Evolutionary conservation across 2,329 filamentous ascomycete species (phyloP), one percentile per base, ranked within the genome.

Genomic region (Monilinia fructigena): DNA sequence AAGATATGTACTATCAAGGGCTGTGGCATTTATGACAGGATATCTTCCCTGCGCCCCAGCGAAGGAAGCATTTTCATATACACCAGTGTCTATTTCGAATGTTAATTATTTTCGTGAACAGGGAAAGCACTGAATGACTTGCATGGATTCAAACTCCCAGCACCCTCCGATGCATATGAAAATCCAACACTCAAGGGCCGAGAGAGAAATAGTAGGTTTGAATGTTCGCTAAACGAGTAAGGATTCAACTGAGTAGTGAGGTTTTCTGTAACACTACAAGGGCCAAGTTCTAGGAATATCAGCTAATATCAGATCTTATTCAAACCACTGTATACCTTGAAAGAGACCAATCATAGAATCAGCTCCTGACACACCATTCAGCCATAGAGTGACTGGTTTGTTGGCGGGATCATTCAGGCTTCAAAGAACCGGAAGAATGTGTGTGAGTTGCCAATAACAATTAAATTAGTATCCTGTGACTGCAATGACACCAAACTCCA

Each of bases 121-220:
- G 11, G 31, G n/a, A 20, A 4, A 4, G 14, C 16, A 48, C 8
- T 18, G 23, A 35, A 14, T 26, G n/a, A 65, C 38, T 50, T 66
- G 67, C 65, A 40, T 56, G 60, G 55, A 35, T 73, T 72, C 55
- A 68, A 78, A 54, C 64, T 73, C 55, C 73, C 71, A 14, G 62
- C 59, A 26, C 62, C 67, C 63, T 74, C 70, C 18, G 38, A 55
- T 8, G 90, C 89, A 73, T 85, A 87, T 0, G 86, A 89, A 71
- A 89, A 86, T 23, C 85, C 85, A 55, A 90, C 84, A 75, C 90
- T 86, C 66, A 87, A 85, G 14, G 87, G 88, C 82, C 92, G 82
- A 67, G 83, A 82, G 18, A 81, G 71, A 65, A 77, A 81, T 18
- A 82, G 71, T 74, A 86, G 76, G 67, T 86, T 86, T 38, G 82